Base-by-base conservation (phyloP, 1,139 yeast genomes). In the Geotrichum restrictum region DNA sequence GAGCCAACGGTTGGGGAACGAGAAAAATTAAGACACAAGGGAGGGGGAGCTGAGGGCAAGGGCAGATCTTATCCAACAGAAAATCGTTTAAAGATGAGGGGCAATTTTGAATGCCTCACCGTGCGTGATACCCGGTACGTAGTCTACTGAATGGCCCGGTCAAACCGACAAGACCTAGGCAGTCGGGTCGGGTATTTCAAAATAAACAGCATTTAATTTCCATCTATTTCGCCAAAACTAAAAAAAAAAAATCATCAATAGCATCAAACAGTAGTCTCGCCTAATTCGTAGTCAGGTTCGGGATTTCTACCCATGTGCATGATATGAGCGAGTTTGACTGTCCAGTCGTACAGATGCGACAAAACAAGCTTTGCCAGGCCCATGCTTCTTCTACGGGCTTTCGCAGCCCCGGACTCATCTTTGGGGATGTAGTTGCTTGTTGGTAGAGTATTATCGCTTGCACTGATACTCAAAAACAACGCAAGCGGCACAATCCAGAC, bases 11-110 rank as follows among this genome's bases (percentile, higher is more conserved):
- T 14, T 11, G 14, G 22, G 24, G 32, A 22, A 14, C 5, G 19
- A 27, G 13, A 27, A 24, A n/a, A 40, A 40, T 21, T n/a, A 10
- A 40, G 24, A 40, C n/a, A 40, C n/a, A 6, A 5, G 13, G n/a
- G 18, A 18, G 29, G 33, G 44, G 44, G 14, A 18, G 44, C 32
- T n/a, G n/a, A 40, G 44, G 44, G 44, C 31, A 4, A 40, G 19
- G 32, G 24, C 21, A 40, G 5, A 32, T 22, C 32, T 18, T n/a
- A 22, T 18, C 44, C 44, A 40, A 40, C 44, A 14, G 8, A 24
- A 24, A 24, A 8, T 24, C 8, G 29, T 8, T 8, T 24, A 24
- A 5, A 40, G 19, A 32, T 40, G 44, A 40, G 44, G 44, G 44
- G 44, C 44, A 40, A 6, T 14, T 24, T 8, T 5, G 8, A 8